These are phyloP conservation scores for Arxiozyma heterogenica DNA, from an alignment of 1,139 yeast genomes.

Conservation along the genomic window DNA sequence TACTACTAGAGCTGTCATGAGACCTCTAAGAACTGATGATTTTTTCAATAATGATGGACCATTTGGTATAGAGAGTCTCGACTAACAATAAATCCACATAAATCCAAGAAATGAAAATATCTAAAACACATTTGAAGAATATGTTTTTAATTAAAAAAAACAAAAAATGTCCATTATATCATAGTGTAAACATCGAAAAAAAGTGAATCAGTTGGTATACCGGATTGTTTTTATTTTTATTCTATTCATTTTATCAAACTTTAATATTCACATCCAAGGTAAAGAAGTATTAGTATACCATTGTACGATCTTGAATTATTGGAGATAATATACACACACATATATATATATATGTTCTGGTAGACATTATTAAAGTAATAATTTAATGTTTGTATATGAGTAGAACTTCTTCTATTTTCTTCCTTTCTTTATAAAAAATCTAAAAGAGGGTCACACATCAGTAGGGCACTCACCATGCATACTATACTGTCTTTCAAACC, in stretches of 20 bases:
- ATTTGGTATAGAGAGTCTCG: background rate
- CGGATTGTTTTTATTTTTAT: too few species aligned
- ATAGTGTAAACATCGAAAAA: too few species aligned
- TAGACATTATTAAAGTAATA: too few species aligned
- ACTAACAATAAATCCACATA: background rate
- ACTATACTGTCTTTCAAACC: too few species aligned
- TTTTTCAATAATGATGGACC: slow-evolving; percentile 10
- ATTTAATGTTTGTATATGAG: too few species aligned
- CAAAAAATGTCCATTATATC: background rate
- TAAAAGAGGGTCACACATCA: background rate
- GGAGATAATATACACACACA: background rate
- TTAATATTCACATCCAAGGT: background rate
- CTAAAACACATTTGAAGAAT: too few species aligned
- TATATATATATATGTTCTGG: background rate
- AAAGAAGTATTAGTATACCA: background rate
- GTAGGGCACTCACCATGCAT: background rate
- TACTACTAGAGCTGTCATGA: slow-evolving; percentile 12
- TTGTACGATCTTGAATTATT: background rate
- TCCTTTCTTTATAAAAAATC: background rate
- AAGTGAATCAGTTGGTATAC: background rate
- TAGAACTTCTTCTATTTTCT: background rate
- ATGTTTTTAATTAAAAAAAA: background rate
- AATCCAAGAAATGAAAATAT: background rate
- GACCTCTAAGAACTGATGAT: slow-evolving; percentile 26
- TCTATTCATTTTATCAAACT: background rate